A percentile compares a stretch with the other conserved stretches of the same genome.
These are phyloP conservation scores for Pontederia crassipes DNA, from an alignment of 176 grass and related monocot genomes.

Conservation along the genomic window DNA sequence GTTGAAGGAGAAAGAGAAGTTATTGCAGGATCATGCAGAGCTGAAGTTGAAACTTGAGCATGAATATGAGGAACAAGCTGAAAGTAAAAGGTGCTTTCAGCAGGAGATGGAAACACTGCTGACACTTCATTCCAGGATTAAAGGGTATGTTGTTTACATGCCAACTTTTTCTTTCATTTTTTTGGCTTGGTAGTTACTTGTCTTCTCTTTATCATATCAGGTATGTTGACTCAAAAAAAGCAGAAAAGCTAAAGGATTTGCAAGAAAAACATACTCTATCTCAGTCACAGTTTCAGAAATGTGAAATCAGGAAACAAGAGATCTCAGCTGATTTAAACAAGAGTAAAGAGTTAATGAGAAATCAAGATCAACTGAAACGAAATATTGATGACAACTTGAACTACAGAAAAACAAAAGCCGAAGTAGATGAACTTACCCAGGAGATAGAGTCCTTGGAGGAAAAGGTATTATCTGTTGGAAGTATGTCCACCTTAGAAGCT, in stretches of 20 bases:
- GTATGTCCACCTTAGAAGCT: slow-evolving; percentile 61
- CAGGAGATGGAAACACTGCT: slow-evolving; percentile 62
- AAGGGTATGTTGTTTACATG: slow-evolving; percentile 33
- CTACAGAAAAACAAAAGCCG: slow-evolving; percentile 78
- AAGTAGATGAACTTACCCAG: slow-evolving; percentile 63
- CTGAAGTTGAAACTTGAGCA: slow-evolving; percentile 50
- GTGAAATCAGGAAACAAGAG: slow-evolving; percentile 39
- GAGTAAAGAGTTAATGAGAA: slow-evolving; percentile 60
- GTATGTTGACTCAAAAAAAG: slow-evolving; percentile 72
- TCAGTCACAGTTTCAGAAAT: slow-evolving; percentile 41
- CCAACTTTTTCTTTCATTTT: too few relatives aligned
- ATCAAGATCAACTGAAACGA: slow-evolving; percentile 90
- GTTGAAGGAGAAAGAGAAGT: slow-evolving; percentile 59
- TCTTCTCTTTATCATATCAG: slow-evolving; percentile 23
- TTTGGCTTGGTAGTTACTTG: too few relatives aligned
- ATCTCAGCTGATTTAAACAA: slow-evolving; percentile 53
- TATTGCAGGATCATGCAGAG: slow-evolving; percentile 51
- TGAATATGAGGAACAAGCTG: slow-evolving; percentile 62
- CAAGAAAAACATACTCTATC: slow-evolving; percentile 41
- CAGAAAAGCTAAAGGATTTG: slow-evolving; percentile 47
- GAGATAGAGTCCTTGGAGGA: slow-evolving; percentile 79
- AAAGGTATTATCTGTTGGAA: slow-evolving; percentile 57
- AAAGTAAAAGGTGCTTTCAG: slow-evolving; percentile 69
- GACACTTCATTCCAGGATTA: slow-evolving; percentile 46
- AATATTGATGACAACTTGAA: slow-evolving; percentile 95